Conservation (phyloP, 495 filamentous ascomycete species). For the Neurospora sp. region DNA sequence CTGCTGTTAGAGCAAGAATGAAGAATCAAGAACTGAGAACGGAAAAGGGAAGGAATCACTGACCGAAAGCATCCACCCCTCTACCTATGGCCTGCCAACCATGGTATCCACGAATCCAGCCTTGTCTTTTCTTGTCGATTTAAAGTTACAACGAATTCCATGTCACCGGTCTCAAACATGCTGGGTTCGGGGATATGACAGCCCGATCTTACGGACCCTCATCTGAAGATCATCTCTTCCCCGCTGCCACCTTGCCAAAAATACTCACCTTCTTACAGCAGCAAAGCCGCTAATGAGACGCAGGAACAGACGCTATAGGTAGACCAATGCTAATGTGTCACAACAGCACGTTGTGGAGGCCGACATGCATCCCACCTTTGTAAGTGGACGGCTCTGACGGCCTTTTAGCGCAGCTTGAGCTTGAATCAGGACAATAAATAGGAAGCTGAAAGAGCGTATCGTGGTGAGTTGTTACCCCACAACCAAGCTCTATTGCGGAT, state of each 20-base stretch:
- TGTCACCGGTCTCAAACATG: neutral
- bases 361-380: neutral
- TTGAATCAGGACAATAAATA: neutral
- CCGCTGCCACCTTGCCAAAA: neutral
- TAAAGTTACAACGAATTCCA: neutral
- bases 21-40: neutral
- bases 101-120: neutral
- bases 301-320: neutral
- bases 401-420: neutral
- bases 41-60: neutral
- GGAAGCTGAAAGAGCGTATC: neutral
- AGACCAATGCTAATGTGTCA: neutral
- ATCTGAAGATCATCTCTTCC: neutral
- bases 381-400: neutral
- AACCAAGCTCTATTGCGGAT: neutral
- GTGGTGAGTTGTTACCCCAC: neutral
- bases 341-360: neutral
- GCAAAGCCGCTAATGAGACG: neutral
- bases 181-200: neutral
- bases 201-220: neutral
- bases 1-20: neutral
- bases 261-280: neutral
- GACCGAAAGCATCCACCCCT: neutral
- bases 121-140: neutral
- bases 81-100: neutral